These are phyloP conservation scores for Penicillium manginii DNA, from an alignment of 495 filamentous ascomycete genomes.

Conservation along the genomic window DNA sequence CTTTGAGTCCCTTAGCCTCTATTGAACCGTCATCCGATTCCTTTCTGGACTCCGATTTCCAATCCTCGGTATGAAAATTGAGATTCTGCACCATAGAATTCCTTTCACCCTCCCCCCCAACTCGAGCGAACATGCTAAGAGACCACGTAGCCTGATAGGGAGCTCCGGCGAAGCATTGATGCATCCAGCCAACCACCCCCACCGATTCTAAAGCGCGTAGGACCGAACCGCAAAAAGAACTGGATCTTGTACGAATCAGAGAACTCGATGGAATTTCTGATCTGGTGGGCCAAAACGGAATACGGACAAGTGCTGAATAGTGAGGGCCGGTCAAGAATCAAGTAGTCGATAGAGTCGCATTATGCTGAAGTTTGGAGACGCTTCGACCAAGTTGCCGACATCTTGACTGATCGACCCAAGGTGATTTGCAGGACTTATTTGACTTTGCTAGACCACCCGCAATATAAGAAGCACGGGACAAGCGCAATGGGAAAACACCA, in stretches of 20 bases:
- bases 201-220: not conserved
- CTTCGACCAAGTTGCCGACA: constrained; percentile 13
- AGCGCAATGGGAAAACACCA: constrained; percentile 7
- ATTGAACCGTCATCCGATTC: too few species aligned
- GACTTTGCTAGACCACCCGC: constrained; percentile 12
- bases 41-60: too few species aligned
- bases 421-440: constrained; percentile 3
- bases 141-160: too few species aligned
- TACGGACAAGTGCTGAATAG: constrained; percentile 5
- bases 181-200: not conserved
- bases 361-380: constrained; percentile 8
- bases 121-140: too few species aligned
- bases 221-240: constrained; percentile 6
- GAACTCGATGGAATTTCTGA: constrained; percentile 4
- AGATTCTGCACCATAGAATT: too few species aligned
- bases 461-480: constrained; percentile 9
- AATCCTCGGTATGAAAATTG: too few species aligned
- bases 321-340: constrained; percentile 6
- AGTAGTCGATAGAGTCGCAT: constrained; percentile 10
- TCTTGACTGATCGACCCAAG: not conserved
- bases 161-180: too few species aligned
- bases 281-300: constrained; percentile 8
- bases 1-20: too few species aligned
- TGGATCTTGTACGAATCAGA: constrained; percentile 5
- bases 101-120: too few species aligned